These are phyloP conservation scores for Sporothrix globosa DNA, from an alignment of 2,329 filamentous ascomycete genomes.

Conservation along the genomic window DNA sequence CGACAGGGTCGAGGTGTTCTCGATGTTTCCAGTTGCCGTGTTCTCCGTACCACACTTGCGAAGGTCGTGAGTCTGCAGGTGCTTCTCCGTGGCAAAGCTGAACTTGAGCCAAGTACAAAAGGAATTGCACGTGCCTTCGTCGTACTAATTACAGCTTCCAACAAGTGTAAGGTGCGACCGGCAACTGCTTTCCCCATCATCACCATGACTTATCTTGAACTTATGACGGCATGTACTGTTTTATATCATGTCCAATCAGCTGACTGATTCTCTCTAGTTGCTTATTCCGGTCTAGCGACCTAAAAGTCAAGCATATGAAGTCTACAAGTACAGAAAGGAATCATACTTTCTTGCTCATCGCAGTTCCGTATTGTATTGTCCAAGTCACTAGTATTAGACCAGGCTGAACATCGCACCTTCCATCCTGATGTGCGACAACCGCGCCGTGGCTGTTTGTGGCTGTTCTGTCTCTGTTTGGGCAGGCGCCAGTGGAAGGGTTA, in stretches of 20 bases:
- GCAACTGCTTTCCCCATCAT: not conserved
- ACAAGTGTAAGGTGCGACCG: not conserved
- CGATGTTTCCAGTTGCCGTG: slow-evolving; percentile 25
- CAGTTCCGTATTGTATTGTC: not conserved
- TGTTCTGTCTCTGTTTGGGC: not conserved
- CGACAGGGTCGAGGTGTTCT: slow-evolving; percentile 14
- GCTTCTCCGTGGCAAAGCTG: not conserved
- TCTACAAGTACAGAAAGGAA: too few species aligned
- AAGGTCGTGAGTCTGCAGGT: not conserved
- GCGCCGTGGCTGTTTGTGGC: not conserved
- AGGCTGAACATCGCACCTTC: not conserved
- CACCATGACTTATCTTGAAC: not conserved
- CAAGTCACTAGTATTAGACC: not conserved
- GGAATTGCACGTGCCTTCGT: not conserved
- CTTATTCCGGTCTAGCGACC: too few species aligned
- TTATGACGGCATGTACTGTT: not conserved
- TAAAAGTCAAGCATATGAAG: too few species aligned
- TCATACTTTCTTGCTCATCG: too few species aligned
- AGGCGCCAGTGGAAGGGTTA: slow-evolving; percentile 8
- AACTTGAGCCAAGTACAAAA: not conserved
- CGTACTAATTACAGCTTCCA: not conserved
- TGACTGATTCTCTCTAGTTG: not conserved
- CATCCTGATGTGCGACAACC: not conserved
- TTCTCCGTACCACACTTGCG: not conserved
- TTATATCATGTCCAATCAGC: not conserved